Conservation (phyloP, 768 basidiomycete species). For the Naematelia encephala region DNA sequence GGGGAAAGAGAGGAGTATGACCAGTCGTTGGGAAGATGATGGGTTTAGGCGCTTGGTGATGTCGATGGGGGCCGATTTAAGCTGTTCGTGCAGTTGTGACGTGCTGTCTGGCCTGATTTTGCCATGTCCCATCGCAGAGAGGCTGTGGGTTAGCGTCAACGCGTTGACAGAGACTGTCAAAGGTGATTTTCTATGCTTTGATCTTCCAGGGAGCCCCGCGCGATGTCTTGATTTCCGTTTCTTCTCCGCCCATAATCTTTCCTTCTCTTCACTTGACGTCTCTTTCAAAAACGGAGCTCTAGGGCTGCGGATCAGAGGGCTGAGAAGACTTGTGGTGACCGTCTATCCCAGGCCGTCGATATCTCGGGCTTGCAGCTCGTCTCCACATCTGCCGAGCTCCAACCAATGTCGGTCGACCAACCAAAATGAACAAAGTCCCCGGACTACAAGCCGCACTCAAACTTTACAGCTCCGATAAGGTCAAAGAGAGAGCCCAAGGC, state of each 20-base stretch:
- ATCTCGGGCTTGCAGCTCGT: background rate
- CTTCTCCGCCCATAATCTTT: too few species aligned
- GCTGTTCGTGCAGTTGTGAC: background rate
- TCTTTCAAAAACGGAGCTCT: too few species aligned
- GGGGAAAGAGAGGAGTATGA: conserved; percentile 68
- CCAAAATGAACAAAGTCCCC: conserved; percentile 19
- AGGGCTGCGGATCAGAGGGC: too few species aligned
- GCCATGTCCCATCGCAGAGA: background rate
- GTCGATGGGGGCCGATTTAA: conserved; percentile 12
- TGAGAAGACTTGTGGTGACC: too few species aligned
- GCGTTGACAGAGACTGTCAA: too few species aligned
- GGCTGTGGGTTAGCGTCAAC: too few species aligned
- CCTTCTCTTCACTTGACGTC: too few species aligned
- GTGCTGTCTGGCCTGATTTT: background rate
- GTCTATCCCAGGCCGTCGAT: too few species aligned
- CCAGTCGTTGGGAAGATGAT: conserved; percentile 20
- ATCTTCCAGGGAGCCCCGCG: background rate
- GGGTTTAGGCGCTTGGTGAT: conserved; percentile 39
- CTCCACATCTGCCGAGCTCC: background rate
- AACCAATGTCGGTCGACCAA: background rate
- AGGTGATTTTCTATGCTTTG: too few species aligned
- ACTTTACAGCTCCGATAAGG: conserved; percentile 54
- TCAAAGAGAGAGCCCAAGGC: conserved; percentile 69
- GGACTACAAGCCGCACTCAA: conserved; percentile 37
- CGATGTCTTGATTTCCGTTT: background rate